Evolutionary conservation across 1,284 basidiomycete species (phyloP).

Genomic region (Ustanciosporium gigantosporum): DNA sequence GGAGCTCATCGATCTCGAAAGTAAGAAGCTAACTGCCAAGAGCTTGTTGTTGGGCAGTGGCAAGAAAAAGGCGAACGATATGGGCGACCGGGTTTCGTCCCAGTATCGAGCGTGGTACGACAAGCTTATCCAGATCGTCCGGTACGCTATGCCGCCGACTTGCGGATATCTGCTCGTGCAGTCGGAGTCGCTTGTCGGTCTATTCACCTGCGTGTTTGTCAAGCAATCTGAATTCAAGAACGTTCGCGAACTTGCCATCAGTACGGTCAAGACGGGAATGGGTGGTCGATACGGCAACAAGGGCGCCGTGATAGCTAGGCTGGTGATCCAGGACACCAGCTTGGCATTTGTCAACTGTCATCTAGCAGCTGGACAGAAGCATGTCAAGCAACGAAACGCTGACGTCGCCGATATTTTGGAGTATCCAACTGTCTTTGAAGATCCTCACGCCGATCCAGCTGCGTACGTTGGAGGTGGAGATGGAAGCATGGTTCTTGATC

Average conservation of each 20-base stretch:
- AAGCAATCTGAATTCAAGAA: conserved; percentile 65
- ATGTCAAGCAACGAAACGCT: conserved; percentile 78
- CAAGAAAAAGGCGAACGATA: conserved; percentile 44
- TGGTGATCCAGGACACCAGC: conserved; percentile 76
- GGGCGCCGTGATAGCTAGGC: conserved; percentile 88
- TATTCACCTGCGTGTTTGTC: conserved; percentile 86
- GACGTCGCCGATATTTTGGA: conserved; percentile 71
- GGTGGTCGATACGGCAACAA: conserved; percentile 93
- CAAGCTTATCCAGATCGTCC: conserved; percentile 44
- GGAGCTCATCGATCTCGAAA: conserved; percentile 91
- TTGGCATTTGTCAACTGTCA: conserved; percentile 95
- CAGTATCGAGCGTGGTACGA: conserved; percentile 52
- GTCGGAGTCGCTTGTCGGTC: conserved; percentile 85
- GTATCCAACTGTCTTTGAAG: conserved; percentile 28
- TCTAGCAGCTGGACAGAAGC: conserved; percentile 87
- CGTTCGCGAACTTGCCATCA: conserved; percentile 74
- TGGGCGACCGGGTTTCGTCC: conserved; percentile 41
- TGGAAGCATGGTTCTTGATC: conserved; percentile 90
- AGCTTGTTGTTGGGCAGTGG: conserved; percentile 47
- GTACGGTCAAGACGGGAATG: conserved; percentile 86
- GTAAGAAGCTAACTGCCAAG: conserved; percentile 79
- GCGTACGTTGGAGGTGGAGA: conserved; percentile 87
- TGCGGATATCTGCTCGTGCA: conserved; percentile 76
- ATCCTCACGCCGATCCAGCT: conserved; percentile 50
- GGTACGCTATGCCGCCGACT: conserved; percentile 47